These are phyloP conservation scores for Russula sp. DNA, from an alignment of 768 basidiomycete species.

Conservation along the genomic window DNA sequence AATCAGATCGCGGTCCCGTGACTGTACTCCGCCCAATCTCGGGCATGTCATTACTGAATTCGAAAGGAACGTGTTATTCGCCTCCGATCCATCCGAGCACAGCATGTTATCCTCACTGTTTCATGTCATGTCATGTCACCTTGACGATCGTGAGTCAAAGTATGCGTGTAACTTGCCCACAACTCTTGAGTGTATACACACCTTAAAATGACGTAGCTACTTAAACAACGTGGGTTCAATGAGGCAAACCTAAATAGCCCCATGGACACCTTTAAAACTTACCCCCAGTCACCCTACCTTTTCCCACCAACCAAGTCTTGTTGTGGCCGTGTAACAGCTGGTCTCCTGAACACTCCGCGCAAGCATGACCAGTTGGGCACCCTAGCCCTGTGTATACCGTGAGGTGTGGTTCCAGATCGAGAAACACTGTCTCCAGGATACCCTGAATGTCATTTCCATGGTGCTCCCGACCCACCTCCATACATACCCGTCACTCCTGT, in stretches of 20 bases:
- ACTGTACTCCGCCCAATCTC: not conserved
- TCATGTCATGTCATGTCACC: slow-evolving; percentile 3
- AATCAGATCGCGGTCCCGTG: slow-evolving; percentile 21
- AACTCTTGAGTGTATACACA: not conserved
- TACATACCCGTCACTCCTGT: not conserved
- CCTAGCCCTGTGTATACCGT: slow-evolving; percentile 11
- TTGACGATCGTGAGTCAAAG: slow-evolving; percentile 4
- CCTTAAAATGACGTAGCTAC: slow-evolving; percentile 14
- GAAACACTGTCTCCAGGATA: not conserved
- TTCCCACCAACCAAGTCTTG: not conserved
- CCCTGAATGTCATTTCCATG: slow-evolving; percentile 12
- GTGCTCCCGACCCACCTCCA: not conserved
- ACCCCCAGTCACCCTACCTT: not conserved
- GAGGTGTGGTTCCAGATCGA: not conserved
- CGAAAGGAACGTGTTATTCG: slow-evolving; percentile 5
- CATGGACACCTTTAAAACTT: not conserved
- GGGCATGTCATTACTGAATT: not conserved
- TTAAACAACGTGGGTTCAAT: not conserved
- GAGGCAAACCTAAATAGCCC: slow-evolving; percentile 1
- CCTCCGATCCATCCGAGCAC: slow-evolving; percentile 17
- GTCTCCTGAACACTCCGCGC: not conserved
- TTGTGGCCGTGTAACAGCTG: too few relatives aligned
- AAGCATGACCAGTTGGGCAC: not conserved
- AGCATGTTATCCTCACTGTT: slow-evolving; percentile 16
- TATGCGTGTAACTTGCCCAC: not conserved